Base-by-base conservation (phyloP, 495 filamentous ascomycete genomes). In the Penicillium desertorum region DNA sequence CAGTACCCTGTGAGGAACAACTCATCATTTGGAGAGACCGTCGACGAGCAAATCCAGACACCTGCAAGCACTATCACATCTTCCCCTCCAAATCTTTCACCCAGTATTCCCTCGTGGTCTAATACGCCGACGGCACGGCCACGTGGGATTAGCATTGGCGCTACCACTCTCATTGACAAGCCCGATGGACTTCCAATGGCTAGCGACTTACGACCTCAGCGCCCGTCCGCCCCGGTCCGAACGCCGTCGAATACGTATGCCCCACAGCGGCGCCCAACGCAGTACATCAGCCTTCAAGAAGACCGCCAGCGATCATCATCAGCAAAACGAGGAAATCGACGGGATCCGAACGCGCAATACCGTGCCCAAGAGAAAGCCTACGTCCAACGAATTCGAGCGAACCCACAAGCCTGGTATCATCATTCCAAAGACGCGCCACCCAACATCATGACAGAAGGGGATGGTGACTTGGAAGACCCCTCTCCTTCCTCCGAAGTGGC, bases 401-500 rank as follows among this genome's bases (percentile, higher is more conserved):
- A 89, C 54, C 83, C 85, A 39, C 79, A 85, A 51, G 85, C 71
- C 32, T 79, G 77, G 77, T 73, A 82, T 59, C 85, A 90, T 51
- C 93, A 93, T 63, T 90, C 92, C 62, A 68, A 71, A 51, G 88
- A 93, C 55, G 77, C 83, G 3, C 87, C 88, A 44, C 82, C 83
- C 5, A 81, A 82, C 43, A 83, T 81, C 42, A 68, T 85, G 50
- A 81, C 45, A 83, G 87, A 72, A 80, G 87, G 67, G 3, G 91
- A 92, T 43, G 92, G 93, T 10, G 91, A 96, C 61, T 83, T 87
- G n/a, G 94, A 98, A 48, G 94, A 90, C 7, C 88, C 89, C 58
- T 94, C 91, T 0, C 92, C 92, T 4, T 88, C 88, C 0, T 90
- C 90, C 0, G 93, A 94, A 58, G 83, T 85, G 2, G 88, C 88